phyloP scores from a whole-genome alignment of 805 yeast species.

The Cyberlindnera euphorbiae region DNA sequence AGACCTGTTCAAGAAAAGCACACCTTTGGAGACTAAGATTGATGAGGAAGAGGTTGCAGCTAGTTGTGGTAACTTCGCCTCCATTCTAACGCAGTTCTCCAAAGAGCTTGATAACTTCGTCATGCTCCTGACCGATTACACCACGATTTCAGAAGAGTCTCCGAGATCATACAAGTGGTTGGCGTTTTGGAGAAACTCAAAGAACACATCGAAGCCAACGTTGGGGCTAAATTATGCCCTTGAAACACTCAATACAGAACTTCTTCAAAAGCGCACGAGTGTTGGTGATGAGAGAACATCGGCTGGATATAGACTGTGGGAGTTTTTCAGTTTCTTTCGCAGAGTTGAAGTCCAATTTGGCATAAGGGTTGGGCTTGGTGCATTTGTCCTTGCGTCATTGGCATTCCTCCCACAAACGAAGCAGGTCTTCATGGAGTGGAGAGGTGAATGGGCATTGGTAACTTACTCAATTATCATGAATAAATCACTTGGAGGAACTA shows the following conservation, averaged over 20 bases:
- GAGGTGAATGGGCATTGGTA: conserved; percentile 84
- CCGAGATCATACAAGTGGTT: conserved; percentile 45
- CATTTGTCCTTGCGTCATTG: conserved; percentile 56
- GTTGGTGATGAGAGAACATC: conserved; percentile 13
- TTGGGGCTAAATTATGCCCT: conserved; percentile 18
- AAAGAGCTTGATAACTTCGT: conserved; percentile 50
- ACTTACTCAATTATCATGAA: conserved; percentile 81
- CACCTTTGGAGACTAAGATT: conserved; percentile 35
- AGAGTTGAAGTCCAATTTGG: conserved; percentile 75
- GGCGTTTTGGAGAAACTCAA: conserved; percentile 41
- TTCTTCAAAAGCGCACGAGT: conserved; percentile 23
- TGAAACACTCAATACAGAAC: conserved; percentile 12
- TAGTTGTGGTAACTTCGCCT: conserved; percentile 74
- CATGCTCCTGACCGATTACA: conserved; percentile 38
- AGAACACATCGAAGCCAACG: not conserved
- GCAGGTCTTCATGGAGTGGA: conserved; percentile 53
- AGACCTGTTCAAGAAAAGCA: conserved; percentile 12
- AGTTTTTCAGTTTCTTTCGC: conserved; percentile 44
- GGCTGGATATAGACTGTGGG: conserved; percentile 41
- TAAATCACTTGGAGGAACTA: conserved; percentile 79
- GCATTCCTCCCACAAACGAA: conserved; percentile 61
- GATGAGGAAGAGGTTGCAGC: conserved; percentile 82
- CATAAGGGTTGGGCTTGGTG: conserved; percentile 73
- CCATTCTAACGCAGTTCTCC: conserved; percentile 58
- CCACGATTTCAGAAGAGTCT: conserved; percentile 10